phyloP scores from a whole-genome alignment of 495 filamentous ascomycete genomes.

The Trichoderma parareesei region DNA sequence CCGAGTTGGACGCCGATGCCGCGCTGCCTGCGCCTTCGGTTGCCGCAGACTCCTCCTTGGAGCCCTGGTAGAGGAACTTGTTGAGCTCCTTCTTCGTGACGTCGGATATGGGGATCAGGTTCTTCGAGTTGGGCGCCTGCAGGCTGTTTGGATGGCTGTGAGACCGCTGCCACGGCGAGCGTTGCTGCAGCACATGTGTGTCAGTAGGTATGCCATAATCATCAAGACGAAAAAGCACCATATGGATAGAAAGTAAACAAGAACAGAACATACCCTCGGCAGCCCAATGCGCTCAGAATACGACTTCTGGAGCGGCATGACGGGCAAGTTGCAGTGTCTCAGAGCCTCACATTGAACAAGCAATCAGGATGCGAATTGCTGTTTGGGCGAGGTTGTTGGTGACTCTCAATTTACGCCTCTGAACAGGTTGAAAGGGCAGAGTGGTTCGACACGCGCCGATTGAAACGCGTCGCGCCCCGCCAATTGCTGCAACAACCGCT shows the following conservation, averaged over 20 bases:
- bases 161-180: slow-evolving; percentile 41
- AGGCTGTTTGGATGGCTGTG: slow-evolving; percentile 35
- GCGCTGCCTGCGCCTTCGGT: slow-evolving; percentile 16
- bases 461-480: slow-evolving; percentile 6
- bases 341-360: background rate
- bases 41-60: slow-evolving; percentile 16
- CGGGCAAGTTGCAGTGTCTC: background rate
- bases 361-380: background rate
- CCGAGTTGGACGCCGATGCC: slow-evolving; percentile 9
- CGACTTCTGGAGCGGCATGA: slow-evolving; percentile 14
- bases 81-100: slow-evolving; percentile 43
- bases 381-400: no score
- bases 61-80: slow-evolving; percentile 35
- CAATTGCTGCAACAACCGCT: background rate
- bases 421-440: background rate
- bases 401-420: background rate
- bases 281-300: slow-evolving; percentile 15
- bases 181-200: slow-evolving; percentile 19
- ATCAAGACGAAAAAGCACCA: background rate
- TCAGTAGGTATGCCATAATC: no score
- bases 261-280: slow-evolving; percentile 18
- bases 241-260: background rate
- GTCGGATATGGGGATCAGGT: slow-evolving; percentile 36
- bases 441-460: background rate
- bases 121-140: slow-evolving; percentile 17